phyloP scores from a whole-genome alignment of 2,329 filamentous ascomycete species.

The Lecanicillium sp. region DNA sequence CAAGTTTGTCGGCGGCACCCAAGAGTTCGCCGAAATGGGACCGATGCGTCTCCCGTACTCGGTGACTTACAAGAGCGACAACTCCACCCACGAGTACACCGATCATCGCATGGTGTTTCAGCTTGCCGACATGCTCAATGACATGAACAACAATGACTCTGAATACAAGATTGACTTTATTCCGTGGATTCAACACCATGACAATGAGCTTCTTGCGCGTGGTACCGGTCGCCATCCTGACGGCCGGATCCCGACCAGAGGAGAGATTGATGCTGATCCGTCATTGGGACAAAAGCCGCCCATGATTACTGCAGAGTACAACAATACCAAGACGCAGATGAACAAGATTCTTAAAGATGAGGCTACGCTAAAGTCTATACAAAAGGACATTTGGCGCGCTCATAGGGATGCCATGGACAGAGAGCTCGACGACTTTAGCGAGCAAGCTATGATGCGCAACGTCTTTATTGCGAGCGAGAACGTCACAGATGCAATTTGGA shows the following conservation, averaged over 20 bases:
- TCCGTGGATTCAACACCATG: conserved; percentile 28
- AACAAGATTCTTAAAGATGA: conserved; percentile 11
- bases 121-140: conserved; percentile 29
- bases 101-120: conserved; percentile 35
- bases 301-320: conserved; percentile 12
- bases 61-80: conserved; percentile 29
- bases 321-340: conserved; percentile 16
- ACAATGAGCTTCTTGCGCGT: conserved; percentile 17
- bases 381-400: conserved; percentile 18
- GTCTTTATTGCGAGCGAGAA: conserved; percentile 25
- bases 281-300: conserved; percentile 7
- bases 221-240: conserved; percentile 17
- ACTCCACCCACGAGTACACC: conserved; percentile 30
- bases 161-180: conserved; percentile 30
- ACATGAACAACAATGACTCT: conserved; percentile 24
- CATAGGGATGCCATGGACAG: conserved; percentile 21
- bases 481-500: conserved; percentile 25
- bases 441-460: conserved; percentile 23
- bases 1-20: conserved; percentile 29
- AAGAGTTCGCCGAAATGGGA: conserved; percentile 29
- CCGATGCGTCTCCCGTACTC: conserved; percentile 35
- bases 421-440: conserved; percentile 20
- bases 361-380: conserved; percentile 8
- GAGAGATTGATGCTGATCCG: conserved; percentile 16
- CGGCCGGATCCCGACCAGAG: conserved; percentile 16